Conservation (phyloP, 176 grass and related monocot species). For the Oryza rufipogon region DNA sequence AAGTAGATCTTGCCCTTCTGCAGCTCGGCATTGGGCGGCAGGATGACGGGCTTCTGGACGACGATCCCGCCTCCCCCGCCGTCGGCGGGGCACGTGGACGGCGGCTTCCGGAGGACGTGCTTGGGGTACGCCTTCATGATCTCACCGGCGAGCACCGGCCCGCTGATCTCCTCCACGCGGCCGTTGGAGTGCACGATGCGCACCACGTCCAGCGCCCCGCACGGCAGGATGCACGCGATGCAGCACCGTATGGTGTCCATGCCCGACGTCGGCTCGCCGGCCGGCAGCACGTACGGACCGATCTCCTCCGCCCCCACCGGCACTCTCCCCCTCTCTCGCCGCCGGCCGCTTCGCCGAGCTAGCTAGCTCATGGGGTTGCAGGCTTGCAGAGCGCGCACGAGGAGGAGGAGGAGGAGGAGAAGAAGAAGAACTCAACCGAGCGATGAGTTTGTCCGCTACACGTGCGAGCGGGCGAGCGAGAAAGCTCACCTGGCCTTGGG, state of each 20-base stretch:
- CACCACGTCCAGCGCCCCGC: constrained; percentile 93
- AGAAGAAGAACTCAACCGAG: neutral
- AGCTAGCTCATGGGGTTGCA: constrained; percentile 37
- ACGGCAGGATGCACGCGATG: constrained; percentile 98
- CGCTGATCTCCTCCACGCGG: constrained; percentile 88
- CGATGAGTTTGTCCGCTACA: constrained; percentile 1
- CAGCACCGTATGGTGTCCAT: constrained; percentile 97
- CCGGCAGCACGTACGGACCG: neutral
- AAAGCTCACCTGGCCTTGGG: constrained; percentile 28
- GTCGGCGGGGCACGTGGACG: constrained; percentile 55
- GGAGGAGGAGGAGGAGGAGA: too few species aligned
- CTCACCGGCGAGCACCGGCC: constrained; percentile 74
- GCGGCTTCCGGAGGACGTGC: constrained; percentile 78
- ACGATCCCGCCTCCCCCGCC: constrained; percentile 46
- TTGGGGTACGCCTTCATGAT: constrained; percentile 93
- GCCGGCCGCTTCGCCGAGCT: constrained; percentile 19
- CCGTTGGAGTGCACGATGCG: constrained; percentile 97
- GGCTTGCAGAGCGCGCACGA: neutral
- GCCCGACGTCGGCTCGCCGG: neutral
- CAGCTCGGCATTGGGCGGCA: constrained; percentile 88
- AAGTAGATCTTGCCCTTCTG: constrained; percentile 97
- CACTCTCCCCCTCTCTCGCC: neutral
- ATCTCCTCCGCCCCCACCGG: neutral
- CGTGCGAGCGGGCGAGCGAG: constrained; percentile 14
- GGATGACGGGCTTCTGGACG: constrained; percentile 67